Percentiles rank a stretch among this genome's conserved stretches.
Conservation (phyloP, 441 rosid species). For the Gossypium laxum region DNA sequence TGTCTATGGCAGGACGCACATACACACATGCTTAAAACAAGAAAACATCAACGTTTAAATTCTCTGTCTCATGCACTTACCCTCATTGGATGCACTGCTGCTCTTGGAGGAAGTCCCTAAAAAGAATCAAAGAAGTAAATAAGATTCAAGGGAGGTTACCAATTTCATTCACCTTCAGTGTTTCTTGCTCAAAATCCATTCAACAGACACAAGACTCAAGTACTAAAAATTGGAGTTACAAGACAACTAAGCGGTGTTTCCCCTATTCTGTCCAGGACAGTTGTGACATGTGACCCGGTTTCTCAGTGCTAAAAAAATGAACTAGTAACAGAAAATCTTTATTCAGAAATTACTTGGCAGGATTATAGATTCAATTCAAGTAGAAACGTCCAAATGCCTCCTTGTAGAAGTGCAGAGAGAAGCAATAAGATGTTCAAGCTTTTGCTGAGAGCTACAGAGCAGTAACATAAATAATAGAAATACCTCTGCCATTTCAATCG, state of each 20-base stretch:
- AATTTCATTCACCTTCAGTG: constrained; percentile 7
- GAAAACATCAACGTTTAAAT: constrained; percentile 16
- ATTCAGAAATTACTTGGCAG: not conserved
- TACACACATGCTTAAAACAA: not conserved
- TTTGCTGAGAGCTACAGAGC: constrained; percentile 10
- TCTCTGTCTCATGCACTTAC: constrained; percentile 44
- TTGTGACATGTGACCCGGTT: not conserved
- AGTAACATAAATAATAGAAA: constrained; percentile 13
- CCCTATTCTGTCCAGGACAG: not conserved
- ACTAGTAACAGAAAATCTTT: not conserved
- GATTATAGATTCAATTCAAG: not conserved
- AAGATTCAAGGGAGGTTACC: not conserved
- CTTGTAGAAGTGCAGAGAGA: not conserved
- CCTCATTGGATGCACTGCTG: constrained; percentile 98
- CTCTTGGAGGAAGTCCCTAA: constrained; percentile 98
- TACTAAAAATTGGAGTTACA: not conserved
- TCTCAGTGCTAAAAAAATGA: not conserved
- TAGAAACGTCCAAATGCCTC: not conserved
- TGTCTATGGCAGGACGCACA: not conserved
- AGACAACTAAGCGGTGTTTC: not conserved
- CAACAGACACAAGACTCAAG: not conserved
- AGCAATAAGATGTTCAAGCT: not conserved
- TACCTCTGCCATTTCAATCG: constrained; percentile 99
- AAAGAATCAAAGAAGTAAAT: constrained; percentile 10
- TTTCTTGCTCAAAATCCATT: not conserved